phyloP scores from a whole-genome alignment of 768 basidiomycete species.

The Trametes meyenii region DNA sequence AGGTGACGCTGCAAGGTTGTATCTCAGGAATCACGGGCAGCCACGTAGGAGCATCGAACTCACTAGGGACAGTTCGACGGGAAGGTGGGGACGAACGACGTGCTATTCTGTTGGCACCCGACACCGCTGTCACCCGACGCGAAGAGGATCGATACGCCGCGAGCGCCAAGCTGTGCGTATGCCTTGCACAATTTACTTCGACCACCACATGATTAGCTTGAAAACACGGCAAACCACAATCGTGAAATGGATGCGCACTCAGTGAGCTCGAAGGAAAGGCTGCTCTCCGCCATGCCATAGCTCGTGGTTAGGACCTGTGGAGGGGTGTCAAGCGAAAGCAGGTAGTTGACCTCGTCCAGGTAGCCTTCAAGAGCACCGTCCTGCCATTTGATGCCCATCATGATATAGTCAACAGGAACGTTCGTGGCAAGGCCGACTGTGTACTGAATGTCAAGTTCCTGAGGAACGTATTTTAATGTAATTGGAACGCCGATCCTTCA shows the following conservation, averaged over 20 bases:
- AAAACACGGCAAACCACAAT: no score
- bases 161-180: no score
- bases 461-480: background rate
- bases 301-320: slow-evolving; percentile 68
- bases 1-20: slow-evolving; percentile 43
- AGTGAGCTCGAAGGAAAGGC: slow-evolving; percentile 60
- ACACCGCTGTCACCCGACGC: no score
- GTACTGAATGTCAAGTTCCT: slow-evolving; percentile 39
- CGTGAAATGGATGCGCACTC: slow-evolving; percentile 35
- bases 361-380: slow-evolving; percentile 28
- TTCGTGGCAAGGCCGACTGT: slow-evolving; percentile 34
- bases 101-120: no score
- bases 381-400: slow-evolving; percentile 22
- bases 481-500: background rate
- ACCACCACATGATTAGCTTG: no score
- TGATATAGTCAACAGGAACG: slow-evolving; percentile 33
- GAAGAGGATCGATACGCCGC: no score
- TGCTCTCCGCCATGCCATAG: slow-evolving; percentile 72
- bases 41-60: no score
- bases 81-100: no score
- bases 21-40: background rate
- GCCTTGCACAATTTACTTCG: no score
- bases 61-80: no score
- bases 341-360: slow-evolving; percentile 56
- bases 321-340: slow-evolving; percentile 45